These are phyloP conservation scores for Hypoxylon sp. DNA, from an alignment of 2,329 filamentous ascomycete species.

Conservation along the genomic window DNA sequence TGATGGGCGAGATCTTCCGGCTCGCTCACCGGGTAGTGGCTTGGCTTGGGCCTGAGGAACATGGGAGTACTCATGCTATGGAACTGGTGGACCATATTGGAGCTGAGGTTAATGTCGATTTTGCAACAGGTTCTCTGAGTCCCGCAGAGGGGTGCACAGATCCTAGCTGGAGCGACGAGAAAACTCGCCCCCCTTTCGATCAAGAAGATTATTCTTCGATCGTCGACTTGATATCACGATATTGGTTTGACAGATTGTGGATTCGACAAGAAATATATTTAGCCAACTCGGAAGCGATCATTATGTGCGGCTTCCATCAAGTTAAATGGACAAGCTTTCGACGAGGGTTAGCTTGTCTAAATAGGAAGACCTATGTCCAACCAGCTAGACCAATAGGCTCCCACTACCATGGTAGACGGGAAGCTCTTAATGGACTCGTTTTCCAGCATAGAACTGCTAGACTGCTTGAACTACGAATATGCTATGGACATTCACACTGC, in stretches of 20 bases:
- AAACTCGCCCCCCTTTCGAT: neutral
- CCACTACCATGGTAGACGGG: neutral
- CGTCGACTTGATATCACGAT: conserved; percentile 21
- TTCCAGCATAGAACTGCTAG: neutral
- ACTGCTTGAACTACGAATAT: neutral
- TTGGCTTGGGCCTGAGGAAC: conserved; percentile 45
- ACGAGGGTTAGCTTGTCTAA: conserved; percentile 14
- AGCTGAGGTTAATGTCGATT: conserved; percentile 24
- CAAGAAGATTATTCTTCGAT: neutral
- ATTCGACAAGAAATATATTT: conserved; percentile 41
- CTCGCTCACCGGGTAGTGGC: conserved; percentile 40
- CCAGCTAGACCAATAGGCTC: too few species aligned
- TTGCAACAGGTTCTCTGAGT: neutral
- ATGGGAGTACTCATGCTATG: conserved; percentile 40
- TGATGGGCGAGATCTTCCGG: conserved; percentile 46
- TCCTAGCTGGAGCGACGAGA: neutral
- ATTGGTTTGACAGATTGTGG: conserved; percentile 44
- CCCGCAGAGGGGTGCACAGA: conserved; percentile 14
- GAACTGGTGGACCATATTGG: conserved; percentile 17
- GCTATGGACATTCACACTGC: conserved; percentile 9
- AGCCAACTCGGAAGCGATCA: conserved; percentile 33
- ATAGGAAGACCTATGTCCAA: neutral
- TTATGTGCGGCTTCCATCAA: conserved; percentile 21
- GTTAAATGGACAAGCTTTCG: conserved; percentile 26
- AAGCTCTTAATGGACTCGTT: conserved; percentile 4